Evolutionary conservation across 371 early-diverging fungal species (phyloP), one percentile per base, ranked within the genome.

Genomic region (Mucor saturninus): DNA sequence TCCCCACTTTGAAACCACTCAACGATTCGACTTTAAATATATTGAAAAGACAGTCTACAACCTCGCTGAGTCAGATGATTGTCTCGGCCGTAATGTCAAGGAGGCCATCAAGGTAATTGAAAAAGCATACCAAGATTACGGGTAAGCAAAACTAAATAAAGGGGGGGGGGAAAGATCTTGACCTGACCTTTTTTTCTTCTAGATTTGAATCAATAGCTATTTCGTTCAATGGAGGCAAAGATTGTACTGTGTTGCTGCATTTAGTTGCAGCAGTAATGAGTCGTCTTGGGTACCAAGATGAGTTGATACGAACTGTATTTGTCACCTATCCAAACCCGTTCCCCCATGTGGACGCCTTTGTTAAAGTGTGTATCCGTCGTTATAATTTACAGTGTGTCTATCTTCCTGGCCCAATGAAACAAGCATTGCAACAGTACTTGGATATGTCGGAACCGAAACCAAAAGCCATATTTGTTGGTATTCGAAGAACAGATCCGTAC

Each of bases 201-300:
- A 89, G 87, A 26, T 64, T 74, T 14, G 73, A 85, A 5, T 83
- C 81, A 1, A 62, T 91, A 6, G 83, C 93, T 2, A 70, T 98
- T 32, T 91, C 93, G 58, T 98, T 96, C 71, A 98, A 98, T 72
- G 98, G 98, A 13, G 98, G 98, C 28, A 98, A 98, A 74, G 98
- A 98, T 74, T 97, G 98, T 77, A 96, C 97, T 2, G 95, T 95
- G 7, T 75, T 97, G 53, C 78, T 98, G 32, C 92, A 94, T 74
- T 76, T 98, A 29, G 85, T 91, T 11, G 80, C 83, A 9, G 91
- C 91, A 2, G 76, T 72, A 8, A 26, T 80, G 35, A 64, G 72
- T 56, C 73, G 73, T 29, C 9, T 74, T 10, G 65, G 63, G 54
- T 61, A 66, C 56, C 53, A 69, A 32, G 15, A 55, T 14, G 51